Conservation (phyloP, 805 yeast genomes). For the Monosporozyma siamensis region DNA sequence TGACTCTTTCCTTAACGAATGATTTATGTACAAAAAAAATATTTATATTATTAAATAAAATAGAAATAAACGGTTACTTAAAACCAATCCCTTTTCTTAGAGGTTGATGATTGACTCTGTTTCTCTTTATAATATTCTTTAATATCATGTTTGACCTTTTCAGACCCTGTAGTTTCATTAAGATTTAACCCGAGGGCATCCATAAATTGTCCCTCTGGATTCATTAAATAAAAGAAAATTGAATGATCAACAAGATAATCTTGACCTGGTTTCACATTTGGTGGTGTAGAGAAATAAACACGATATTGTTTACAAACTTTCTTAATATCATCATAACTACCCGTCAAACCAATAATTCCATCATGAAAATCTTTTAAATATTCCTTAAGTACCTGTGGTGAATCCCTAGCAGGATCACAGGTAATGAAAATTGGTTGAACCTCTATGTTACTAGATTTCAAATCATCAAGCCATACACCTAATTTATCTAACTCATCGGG, state of each 20-base stretch:
- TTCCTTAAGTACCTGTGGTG: constrained; percentile 74
- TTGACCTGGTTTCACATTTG: constrained; percentile 87
- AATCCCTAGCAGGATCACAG: constrained; percentile 93
- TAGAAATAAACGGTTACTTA: not conserved
- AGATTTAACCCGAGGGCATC: constrained; percentile 92
- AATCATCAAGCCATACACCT: constrained; percentile 52
- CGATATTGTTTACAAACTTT: constrained; percentile 79
- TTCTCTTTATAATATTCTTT: constrained; percentile 55
- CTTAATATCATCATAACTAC: constrained; percentile 78
- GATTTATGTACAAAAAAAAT: constrained; percentile 1
- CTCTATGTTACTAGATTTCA: constrained; percentile 49
- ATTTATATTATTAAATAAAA: not conserved
- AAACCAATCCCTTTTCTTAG: constrained; percentile 3
- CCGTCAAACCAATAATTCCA: constrained; percentile 82
- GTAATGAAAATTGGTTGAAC: constrained; percentile 87
- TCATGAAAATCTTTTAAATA: constrained; percentile 88
- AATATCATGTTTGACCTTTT: constrained; percentile 65
- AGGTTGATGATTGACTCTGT: not conserved
- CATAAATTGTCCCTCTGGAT: constrained; percentile 92
- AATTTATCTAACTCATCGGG: constrained; percentile 95
- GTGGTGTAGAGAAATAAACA: constrained; percentile 96
- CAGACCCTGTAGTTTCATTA: constrained; percentile 67
- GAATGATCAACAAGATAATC: constrained; percentile 96
- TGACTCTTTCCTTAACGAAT: too few species aligned
- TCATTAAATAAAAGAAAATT: constrained; percentile 94